Base-by-base conservation (phyloP, 306 rosid species). In the Echinosophora koreensis region DNA sequence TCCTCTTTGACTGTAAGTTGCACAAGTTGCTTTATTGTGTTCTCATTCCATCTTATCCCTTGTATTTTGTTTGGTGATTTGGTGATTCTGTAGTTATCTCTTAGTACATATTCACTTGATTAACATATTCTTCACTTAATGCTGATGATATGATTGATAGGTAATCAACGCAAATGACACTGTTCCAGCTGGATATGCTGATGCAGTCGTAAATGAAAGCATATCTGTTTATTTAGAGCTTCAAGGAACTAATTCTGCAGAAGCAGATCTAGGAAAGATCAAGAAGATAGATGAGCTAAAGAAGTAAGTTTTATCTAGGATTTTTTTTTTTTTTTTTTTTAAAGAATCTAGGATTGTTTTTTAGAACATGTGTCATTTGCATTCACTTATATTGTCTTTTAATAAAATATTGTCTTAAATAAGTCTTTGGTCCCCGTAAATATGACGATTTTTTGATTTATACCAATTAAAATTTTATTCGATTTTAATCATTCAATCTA, bases 1-100 rank as follows among this genome's bases (percentile, higher is more conserved):
- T 89, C 96, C 46, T 86, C 96, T 70, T 69, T 92, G 80, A 82
- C 79, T 0, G 97, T 93, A 82, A 86, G 89, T 79, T 34, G 37
- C 4, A 27, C 49, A 55, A 67, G 28, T 17, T 61, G 44, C 55
- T 77, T 59, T 69, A 3, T 54, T 60, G 49, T 78, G 66, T 50
- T 62, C 4, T 77, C 56, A 18, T 74, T 60, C 60, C 44, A 52
- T 54, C 47, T 59, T 59, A 81, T 44, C 32, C 58, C 44, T 49
- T 71, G 30, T 16, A 42, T 42, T 47, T 76, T 57, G 61, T 70
- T 47, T 27, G 2, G 5, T 5, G 22, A 7, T 70, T 47, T 27
- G 2, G 5, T 5, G 22, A 7, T 58, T 39, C 60, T 59, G 17
- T 57, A 42, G 12, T 44, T 52, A 44, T 54, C 62, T 34, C 5